phyloP scores from a whole-genome alignment of 768 basidiomycete genomes.

The Kwoniella shandongensis region DNA sequence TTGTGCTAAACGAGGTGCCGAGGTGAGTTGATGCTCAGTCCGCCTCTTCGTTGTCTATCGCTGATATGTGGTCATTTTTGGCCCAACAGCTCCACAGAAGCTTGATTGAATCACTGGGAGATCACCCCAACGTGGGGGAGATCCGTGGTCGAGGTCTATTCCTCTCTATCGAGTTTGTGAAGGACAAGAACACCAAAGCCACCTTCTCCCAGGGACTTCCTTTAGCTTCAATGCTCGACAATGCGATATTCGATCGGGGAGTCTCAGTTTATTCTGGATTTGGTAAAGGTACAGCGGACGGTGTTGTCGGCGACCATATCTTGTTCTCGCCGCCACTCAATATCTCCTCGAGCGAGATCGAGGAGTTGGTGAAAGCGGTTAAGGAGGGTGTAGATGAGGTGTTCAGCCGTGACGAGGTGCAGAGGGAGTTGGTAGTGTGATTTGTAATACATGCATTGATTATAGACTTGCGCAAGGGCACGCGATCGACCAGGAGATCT shows the following conservation, averaged over 20 bases:
- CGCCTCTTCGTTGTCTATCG: conserved; percentile 17
- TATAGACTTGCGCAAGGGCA: not conserved
- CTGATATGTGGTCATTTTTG: no score
- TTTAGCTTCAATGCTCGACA: conserved; percentile 11
- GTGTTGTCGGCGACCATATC: conserved; percentile 70
- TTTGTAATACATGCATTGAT: not conserved
- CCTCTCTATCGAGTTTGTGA: conserved; percentile 26
- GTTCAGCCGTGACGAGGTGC: conserved; percentile 2
- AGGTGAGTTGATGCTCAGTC: no score
- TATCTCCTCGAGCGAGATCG: conserved; percentile 63
- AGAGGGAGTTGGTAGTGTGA: not conserved
- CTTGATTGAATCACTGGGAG: conserved; percentile 25
- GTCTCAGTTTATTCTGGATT: conserved; percentile 70
- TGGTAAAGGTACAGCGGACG: conserved; percentile 57
- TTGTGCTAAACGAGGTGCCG: conserved; percentile 13
- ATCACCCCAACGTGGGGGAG: conserved; percentile 67
- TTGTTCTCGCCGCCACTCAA: conserved; percentile 82
- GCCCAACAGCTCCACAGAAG: conserved; percentile 62
- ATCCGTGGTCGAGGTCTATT: conserved; percentile 55
- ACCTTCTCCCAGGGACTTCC: conserved; percentile 54
- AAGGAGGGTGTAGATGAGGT: conserved; percentile 16
- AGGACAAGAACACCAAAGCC: conserved; percentile 55
- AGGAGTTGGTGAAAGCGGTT: conserved; percentile 17
- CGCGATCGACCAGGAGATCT: no score
- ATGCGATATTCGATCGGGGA: conserved; percentile 51